These are phyloP conservation scores for Penicillium hesseltinei DNA, from an alignment of 2,329 filamentous ascomycete species.

Conservation along the genomic window DNA sequence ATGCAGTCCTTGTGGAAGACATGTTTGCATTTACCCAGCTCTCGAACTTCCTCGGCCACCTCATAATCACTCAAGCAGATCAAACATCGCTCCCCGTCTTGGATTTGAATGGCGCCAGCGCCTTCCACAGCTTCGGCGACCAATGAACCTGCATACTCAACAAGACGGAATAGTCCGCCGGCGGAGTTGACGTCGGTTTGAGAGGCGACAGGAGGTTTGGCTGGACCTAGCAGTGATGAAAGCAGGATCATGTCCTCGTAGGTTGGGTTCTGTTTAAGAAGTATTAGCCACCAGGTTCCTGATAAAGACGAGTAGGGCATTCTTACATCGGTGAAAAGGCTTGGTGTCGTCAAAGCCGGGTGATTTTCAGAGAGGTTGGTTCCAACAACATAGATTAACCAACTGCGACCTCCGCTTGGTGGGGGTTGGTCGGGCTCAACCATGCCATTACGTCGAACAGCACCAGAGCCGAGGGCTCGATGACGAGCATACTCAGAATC, in stretches of 20 bases:
- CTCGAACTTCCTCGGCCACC: conserved; percentile 58
- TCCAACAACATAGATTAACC: conserved; percentile 70
- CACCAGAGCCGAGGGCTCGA: conserved; percentile 59
- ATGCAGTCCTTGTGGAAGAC: conserved; percentile 68
- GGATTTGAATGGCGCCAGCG: conserved; percentile 34
- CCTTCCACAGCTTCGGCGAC: conserved; percentile 50
- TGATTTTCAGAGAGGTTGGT: conserved; percentile 69
- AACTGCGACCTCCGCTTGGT: conserved; percentile 58
- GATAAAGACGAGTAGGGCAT: not conserved
- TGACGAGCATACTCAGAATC: conserved; percentile 59
- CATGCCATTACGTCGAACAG: conserved; percentile 62
- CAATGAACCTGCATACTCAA: conserved; percentile 42
- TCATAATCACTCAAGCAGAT: conserved; percentile 68
- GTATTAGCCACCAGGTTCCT: conserved; percentile 12
- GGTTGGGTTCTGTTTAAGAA: conserved; percentile 53
- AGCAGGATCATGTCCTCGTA: conserved; percentile 72
- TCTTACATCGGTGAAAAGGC: conserved; percentile 65
- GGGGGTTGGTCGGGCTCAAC: conserved; percentile 57
- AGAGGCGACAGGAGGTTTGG: conserved; percentile 66
- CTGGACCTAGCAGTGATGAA: conserved; percentile 64
- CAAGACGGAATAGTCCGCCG: conserved; percentile 59
- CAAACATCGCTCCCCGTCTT: conserved; percentile 58
- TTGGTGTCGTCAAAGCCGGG: conserved; percentile 67
- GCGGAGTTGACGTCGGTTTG: conserved; percentile 63
- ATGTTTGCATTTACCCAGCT: conserved; percentile 63